phyloP scores from a whole-genome alignment of 148 eudicot species.

The Rhododendron henanense region DNA sequence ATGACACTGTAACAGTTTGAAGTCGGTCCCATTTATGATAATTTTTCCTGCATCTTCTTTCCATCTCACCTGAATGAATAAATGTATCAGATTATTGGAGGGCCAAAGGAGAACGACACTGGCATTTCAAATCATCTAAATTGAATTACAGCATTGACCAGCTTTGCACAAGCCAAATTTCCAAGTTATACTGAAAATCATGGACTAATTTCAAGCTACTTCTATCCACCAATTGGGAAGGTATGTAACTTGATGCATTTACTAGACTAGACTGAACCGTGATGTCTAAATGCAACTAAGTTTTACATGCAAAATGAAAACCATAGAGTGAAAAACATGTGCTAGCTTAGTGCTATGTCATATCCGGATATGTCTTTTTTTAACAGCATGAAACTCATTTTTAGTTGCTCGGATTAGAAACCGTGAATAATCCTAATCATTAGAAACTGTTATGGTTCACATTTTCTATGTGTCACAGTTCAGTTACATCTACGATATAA shows the following conservation, averaged over 20 bases:
- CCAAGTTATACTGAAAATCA: not conserved
- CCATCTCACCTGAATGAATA: conserved; percentile 30
- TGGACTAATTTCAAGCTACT: not conserved
- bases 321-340: not conserved
- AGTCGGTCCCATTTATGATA: conserved; percentile 24
- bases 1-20: conserved; percentile 29
- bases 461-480: not conserved
- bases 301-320: not conserved
- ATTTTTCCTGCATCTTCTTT: conserved; percentile 36
- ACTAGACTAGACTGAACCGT: not conserved
- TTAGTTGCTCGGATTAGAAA: not conserved
- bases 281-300: not conserved
- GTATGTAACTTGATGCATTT: too few relatives aligned
- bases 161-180: not conserved
- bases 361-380: not conserved
- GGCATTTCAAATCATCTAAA: not conserved
- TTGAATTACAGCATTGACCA: not conserved
- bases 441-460: not conserved
- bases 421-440: not conserved
- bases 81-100: not conserved
- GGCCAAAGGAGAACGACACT: not conserved
- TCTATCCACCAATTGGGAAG: not conserved
- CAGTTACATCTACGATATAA: not conserved
- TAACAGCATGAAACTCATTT: too few relatives aligned
- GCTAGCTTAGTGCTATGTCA: not conserved